Conservation (phyloP, 2,329 filamentous ascomycete species). For the Microsporum ferrugineum region DNA sequence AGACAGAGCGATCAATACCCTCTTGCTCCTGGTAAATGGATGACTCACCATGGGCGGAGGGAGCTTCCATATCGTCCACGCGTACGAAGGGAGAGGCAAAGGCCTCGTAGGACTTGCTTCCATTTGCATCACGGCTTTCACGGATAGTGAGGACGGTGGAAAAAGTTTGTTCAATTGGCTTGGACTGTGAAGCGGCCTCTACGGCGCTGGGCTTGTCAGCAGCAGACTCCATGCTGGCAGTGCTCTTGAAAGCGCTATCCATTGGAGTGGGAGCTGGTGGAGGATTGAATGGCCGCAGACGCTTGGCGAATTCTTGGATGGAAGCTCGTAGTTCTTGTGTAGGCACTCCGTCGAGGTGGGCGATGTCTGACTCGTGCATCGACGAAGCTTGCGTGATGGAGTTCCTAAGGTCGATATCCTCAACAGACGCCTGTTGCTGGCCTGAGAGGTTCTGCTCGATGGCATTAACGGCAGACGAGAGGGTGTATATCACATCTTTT, state of each 20-base stretch:
- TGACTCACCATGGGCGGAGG: conserved; percentile 24
- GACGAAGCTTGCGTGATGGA: conserved; percentile 20
- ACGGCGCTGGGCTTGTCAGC: conserved; percentile 30
- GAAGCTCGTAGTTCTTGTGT: conserved; percentile 53
- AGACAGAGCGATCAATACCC: neutral
- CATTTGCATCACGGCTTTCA: conserved; percentile 41
- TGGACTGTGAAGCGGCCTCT: conserved; percentile 21
- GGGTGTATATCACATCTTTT: conserved; percentile 54
- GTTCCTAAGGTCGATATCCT: conserved; percentile 26
- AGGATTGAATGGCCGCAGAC: conserved; percentile 69
- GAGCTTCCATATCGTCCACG: conserved; percentile 29
- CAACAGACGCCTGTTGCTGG: conserved; percentile 15
- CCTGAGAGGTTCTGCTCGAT: conserved; percentile 32
- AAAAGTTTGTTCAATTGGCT: conserved; percentile 32
- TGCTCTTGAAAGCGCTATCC: conserved; percentile 29
- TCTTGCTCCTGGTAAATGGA: conserved; percentile 14
- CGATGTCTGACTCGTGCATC: conserved; percentile 25
- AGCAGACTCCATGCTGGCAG: conserved; percentile 18
- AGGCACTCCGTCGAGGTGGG: conserved; percentile 37
- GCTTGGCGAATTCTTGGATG: conserved; percentile 55
- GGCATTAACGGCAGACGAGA: conserved; percentile 39
- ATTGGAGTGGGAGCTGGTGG: conserved; percentile 66
- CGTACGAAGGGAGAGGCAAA: conserved; percentile 41
- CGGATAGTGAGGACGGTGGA: conserved; percentile 43
- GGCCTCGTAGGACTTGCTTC: conserved; percentile 42